These are phyloP conservation scores for Zopfia rhizophila DNA, from an alignment of 2,329 filamentous ascomycete genomes.

Conservation along the genomic window DNA sequence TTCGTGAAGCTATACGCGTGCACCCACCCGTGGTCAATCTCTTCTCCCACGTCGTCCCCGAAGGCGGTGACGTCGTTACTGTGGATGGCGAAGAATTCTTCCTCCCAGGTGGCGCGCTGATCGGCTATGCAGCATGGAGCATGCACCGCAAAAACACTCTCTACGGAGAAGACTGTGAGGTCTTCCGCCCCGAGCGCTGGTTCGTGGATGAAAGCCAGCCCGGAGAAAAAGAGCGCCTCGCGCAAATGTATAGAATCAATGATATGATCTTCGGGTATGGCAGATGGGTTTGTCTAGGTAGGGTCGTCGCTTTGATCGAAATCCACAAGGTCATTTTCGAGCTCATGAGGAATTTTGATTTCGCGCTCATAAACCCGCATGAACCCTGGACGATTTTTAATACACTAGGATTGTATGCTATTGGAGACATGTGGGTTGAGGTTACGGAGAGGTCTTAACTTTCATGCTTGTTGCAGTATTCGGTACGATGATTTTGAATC, in stretches of 20 bases:
- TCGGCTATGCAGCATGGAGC: constrained; percentile 45
- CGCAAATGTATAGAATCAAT: constrained; percentile 43
- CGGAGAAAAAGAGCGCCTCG: constrained; percentile 35
- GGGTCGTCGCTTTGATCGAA: constrained; percentile 47
- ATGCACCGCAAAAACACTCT: constrained; percentile 46
- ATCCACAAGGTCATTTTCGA: constrained; percentile 57
- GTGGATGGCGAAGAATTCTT: constrained; percentile 38
- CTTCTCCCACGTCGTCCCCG: constrained; percentile 42
- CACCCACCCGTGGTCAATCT: constrained; percentile 54
- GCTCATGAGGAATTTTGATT: constrained; percentile 45
- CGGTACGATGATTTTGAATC: no score
- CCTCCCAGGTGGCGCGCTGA: constrained; percentile 47
- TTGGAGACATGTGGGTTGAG: constrained; percentile 45
- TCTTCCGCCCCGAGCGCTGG: constrained; percentile 64
- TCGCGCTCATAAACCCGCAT: constrained; percentile 40
- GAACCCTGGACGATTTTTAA: constrained; percentile 44
- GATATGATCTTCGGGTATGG: constrained; percentile 52
- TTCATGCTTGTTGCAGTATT: no score
- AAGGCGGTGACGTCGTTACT: constrained; percentile 44
- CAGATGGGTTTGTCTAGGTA: constrained; percentile 48
- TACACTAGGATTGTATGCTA: constrained; percentile 40
- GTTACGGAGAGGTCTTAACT: constrained; percentile 32
- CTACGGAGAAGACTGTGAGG: constrained; percentile 54
- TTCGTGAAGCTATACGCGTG: constrained; percentile 60
- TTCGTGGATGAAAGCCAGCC: constrained; percentile 39